These are phyloP conservation scores for Teunomyces pallodes DNA, from an alignment of 805 yeast species.

Conservation along the genomic window DNA sequence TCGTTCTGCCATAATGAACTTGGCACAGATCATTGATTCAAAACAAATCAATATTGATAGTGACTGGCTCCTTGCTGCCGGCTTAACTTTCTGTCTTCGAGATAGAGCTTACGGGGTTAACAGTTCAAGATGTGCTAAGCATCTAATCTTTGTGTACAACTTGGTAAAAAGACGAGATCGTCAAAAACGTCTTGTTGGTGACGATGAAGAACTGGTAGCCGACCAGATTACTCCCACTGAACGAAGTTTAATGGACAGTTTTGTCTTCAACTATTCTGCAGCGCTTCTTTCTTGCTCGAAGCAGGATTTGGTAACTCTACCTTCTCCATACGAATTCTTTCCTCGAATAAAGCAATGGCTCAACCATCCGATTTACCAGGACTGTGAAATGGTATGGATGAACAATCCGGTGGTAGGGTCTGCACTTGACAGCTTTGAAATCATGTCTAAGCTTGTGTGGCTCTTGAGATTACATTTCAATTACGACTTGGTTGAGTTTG, in stretches of 20 bases:
- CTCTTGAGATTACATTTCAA: slow-evolving; percentile 21
- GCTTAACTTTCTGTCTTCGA: slow-evolving; percentile 38
- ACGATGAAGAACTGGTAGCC: slow-evolving; percentile 7
- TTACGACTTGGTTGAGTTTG: neutral
- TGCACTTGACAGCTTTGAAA: slow-evolving; percentile 34
- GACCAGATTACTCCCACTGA: slow-evolving; percentile 18
- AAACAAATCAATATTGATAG: slow-evolving; percentile 27
- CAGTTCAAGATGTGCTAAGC: slow-evolving; percentile 26
- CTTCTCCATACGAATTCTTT: slow-evolving; percentile 43
- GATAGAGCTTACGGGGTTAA: slow-evolving; percentile 28
- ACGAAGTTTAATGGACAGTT: slow-evolving; percentile 44
- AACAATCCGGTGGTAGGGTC: slow-evolving; percentile 43
- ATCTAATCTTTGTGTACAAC: slow-evolving; percentile 33
- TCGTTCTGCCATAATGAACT: slow-evolving; percentile 5
- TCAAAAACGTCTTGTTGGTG: slow-evolving; percentile 1
- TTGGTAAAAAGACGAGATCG: slow-evolving; percentile 22
- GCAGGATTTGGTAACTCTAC: slow-evolving; percentile 25
- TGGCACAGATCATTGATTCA: slow-evolving; percentile 15
- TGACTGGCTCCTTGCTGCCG: slow-evolving; percentile 40
- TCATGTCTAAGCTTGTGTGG: slow-evolving; percentile 38
- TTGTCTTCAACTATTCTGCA: slow-evolving; percentile 41
- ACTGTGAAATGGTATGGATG: slow-evolving; percentile 40
- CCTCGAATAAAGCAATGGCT: slow-evolving; percentile 25
- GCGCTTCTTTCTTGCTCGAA: slow-evolving; percentile 34
- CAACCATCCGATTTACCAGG: slow-evolving; percentile 31